These are phyloP conservation scores for Ceratobasidium sp. DNA, from an alignment of 1,284 basidiomycete genomes.

Conservation along the genomic window DNA sequence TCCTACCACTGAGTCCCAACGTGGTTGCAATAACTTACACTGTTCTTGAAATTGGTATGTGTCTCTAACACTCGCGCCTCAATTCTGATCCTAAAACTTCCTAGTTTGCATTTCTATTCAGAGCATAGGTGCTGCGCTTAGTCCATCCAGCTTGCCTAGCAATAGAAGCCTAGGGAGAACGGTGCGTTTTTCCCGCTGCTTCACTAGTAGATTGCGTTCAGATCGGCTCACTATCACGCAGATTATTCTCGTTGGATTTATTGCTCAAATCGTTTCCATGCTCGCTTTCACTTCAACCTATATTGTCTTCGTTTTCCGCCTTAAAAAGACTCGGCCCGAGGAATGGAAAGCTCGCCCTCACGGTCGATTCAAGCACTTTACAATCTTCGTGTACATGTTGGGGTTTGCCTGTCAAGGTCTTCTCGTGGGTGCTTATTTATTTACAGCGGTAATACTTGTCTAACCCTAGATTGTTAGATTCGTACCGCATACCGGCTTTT, in stretches of 20 bases:
- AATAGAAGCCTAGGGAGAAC: not conserved
- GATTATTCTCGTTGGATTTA: not conserved
- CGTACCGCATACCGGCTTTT: slow-evolving; percentile 2
- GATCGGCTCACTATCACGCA: not conserved
- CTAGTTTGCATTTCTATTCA: not conserved
- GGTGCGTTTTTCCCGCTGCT: not conserved
- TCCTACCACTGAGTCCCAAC: not conserved
- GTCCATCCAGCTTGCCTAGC: not conserved
- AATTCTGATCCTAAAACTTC: not conserved
- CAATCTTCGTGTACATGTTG: not conserved
- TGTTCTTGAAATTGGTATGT: not conserved
- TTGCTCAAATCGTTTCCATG: not conserved
- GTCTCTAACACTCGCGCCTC: not conserved
- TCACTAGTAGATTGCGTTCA: not conserved
- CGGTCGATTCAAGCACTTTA: not conserved
- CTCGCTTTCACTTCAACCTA: not conserved
- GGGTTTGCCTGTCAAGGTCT: not conserved
- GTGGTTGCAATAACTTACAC: not conserved
- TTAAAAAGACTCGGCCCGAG: not conserved
- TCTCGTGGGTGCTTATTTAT: not conserved
- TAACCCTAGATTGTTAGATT: not conserved
- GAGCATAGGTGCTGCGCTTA: not conserved
- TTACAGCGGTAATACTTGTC: not conserved
- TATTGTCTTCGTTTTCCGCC: not conserved
- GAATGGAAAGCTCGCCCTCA: slow-evolving; percentile 8